Evolutionary conservation across 805 yeast species (phyloP), one percentile per base, ranked within the genome.

Genomic region (Starmerella bombi): DNA sequence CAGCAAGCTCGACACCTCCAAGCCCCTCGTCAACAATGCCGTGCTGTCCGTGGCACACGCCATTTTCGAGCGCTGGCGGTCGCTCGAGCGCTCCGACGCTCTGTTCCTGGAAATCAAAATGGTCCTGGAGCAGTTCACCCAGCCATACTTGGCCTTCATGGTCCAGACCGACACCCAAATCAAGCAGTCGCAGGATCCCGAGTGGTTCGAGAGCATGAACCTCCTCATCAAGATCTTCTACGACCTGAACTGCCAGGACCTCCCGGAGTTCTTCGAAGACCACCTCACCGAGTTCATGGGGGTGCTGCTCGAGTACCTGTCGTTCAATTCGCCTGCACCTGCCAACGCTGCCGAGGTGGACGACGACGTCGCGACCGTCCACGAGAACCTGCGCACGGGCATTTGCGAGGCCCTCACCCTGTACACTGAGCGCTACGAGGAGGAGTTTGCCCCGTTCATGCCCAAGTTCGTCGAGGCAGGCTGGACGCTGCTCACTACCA

Each of bases 261-360:
- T 91, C 40, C 98, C 99, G 1, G 98, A 86, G 61, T 91, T 88
- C 57, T 91, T 91, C 58, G 99, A 93, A 62, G 97, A 91, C 61
- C 72, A 91, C 58, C 63, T 91, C 59, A 64, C 69, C 31, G 64
- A 62, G 15, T 85, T 93, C 40, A 82, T 93, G 91, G 67, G 67
- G 4, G 71, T 86, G 22, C 66, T 86, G 50, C 93, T 84, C 58
- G 81, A 80, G 60, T 88, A 86, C 58, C 66, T 91, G 43, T 31
- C 37, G 7, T 83, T 75, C 55, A 56, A 65, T 14, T 75, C 76
- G 43, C 64, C 70, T 0, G 48, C 75, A 37, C 19, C 33, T 14
- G 59, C 80, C 4, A 74, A 67, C 16, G 74, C 74, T 37, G 62
- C 64, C 2, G 75, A 70, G 37, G 70, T 70, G 9, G 71, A 69